These are phyloP conservation scores for Massarina eburnea DNA, from an alignment of 2,329 filamentous ascomycete species.

Conservation along the genomic window DNA sequence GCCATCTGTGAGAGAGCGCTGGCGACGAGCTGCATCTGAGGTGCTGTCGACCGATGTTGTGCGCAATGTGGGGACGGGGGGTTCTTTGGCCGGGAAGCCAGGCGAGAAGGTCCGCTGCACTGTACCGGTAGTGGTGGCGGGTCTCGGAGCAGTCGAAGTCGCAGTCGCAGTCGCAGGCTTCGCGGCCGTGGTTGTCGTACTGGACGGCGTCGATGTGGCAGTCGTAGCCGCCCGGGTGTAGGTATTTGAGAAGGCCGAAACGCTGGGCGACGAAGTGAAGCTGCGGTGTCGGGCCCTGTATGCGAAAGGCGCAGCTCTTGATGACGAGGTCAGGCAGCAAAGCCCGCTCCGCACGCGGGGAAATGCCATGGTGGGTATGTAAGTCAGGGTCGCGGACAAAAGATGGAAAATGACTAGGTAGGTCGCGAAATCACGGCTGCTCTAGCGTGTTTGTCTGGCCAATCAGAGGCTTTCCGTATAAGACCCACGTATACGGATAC, in stretches of 20 bases:
- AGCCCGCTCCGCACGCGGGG: constrained; percentile 21
- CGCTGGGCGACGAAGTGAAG: constrained; percentile 23
- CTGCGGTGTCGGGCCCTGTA: constrained; percentile 19
- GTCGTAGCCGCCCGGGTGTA: constrained; percentile 15
- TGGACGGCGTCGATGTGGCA: constrained; percentile 11
- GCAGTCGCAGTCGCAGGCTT: constrained; percentile 15
- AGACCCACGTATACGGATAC: neutral
- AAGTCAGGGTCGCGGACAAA: constrained; percentile 2
- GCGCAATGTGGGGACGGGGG: constrained; percentile 37
- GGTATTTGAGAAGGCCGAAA: constrained; percentile 25
- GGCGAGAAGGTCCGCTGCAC: constrained; percentile 31
- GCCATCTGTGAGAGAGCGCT: constrained; percentile 51
- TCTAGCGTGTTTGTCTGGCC: neutral
- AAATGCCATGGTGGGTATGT: constrained; percentile 21
- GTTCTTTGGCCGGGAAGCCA: constrained; percentile 31
- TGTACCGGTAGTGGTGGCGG: constrained; percentile 6
- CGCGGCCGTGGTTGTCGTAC: constrained; percentile 14
- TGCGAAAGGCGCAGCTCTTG: constrained; percentile 16
- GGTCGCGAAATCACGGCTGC: constrained; percentile 19
- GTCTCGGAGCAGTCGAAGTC: constrained; percentile 7
- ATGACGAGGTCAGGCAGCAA: constrained; percentile 18
- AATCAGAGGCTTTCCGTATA: neutral
- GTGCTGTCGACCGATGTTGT: constrained; percentile 28
- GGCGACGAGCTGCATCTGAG: constrained; percentile 26
- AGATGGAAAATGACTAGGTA: neutral